Conservation (phyloP, 805 yeast species). For the Candida rishiriensis region DNA sequence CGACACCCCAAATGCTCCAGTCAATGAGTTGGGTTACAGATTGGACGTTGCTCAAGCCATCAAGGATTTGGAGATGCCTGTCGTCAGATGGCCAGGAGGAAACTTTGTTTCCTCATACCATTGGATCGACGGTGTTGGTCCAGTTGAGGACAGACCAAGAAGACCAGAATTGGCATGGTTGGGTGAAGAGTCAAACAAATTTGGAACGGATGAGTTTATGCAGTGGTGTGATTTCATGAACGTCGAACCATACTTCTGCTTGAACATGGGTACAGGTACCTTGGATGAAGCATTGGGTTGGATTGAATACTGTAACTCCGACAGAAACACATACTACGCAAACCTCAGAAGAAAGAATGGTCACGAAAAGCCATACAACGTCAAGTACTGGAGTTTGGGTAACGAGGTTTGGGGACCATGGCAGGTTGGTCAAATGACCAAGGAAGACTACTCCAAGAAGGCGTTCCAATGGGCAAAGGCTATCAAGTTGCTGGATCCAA, state of each 20-base stretch:
- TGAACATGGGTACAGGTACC: constrained; percentile 35
- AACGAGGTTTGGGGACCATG: constrained; percentile 35
- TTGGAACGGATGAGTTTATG: constrained; percentile 34
- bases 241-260: constrained; percentile 30
- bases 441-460: constrained; percentile 26
- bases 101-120: constrained; percentile 33
- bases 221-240: constrained; percentile 30
- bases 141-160: constrained; percentile 27
- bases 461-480: constrained; percentile 35
- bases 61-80: constrained; percentile 30
- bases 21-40: constrained; percentile 26
- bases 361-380: constrained; percentile 30
- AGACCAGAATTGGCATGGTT: constrained; percentile 34
- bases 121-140: constrained; percentile 33
- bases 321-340: constrained; percentile 30
- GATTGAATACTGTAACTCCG: constrained; percentile 33
- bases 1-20: constrained; percentile 6
- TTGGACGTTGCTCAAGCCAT: constrained; percentile 29
- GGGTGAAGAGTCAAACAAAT: constrained; percentile 26
- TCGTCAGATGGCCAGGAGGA: constrained; percentile 35
- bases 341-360: constrained; percentile 32
- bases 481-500: constrained; percentile 28
- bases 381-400: constrained; percentile 34
- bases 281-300: constrained; percentile 33
- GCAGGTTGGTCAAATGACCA: constrained; percentile 32